Conservation (phyloP, 495 filamentous ascomycete genomes). For the Penicillium riverlandense region DNA sequence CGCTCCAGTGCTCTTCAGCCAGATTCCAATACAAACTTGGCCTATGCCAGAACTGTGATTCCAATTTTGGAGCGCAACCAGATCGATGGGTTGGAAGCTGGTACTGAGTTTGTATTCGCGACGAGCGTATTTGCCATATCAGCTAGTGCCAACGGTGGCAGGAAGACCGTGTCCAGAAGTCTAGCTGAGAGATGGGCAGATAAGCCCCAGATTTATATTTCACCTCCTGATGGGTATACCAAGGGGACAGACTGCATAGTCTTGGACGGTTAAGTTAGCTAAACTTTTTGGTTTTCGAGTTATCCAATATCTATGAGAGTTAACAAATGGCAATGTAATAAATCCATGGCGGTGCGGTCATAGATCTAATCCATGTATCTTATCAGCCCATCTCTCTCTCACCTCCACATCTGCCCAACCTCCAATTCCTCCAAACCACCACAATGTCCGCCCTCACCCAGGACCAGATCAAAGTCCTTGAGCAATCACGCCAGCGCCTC, state of each 20-base stretch:
- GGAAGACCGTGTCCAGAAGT: background rate
- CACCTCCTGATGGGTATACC: too few species aligned
- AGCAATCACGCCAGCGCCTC: slow-evolving; percentile 66
- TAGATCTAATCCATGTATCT: background rate
- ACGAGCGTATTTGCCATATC: slow-evolving; percentile 7
- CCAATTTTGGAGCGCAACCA: slow-evolving; percentile 1
- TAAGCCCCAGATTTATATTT: background rate
- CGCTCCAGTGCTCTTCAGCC: slow-evolving; percentile 1
- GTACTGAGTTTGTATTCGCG: background rate
- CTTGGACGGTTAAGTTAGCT: too few species aligned
- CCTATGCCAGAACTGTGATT: slow-evolving; percentile 1
- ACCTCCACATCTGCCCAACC: background rate
- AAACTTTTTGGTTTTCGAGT: too few species aligned
- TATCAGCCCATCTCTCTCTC: background rate
- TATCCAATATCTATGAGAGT: too few species aligned
- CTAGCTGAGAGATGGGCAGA: slow-evolving; percentile 5
- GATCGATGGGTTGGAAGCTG: background rate
- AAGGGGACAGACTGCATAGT: too few species aligned
- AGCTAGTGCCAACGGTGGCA: background rate
- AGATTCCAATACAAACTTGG: slow-evolving; percentile 8
- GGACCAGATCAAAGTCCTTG: slow-evolving; percentile 66
- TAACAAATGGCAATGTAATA: too few species aligned
- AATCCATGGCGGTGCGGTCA: too few species aligned
- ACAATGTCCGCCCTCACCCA: slow-evolving; percentile 28
- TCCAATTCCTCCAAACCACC: background rate